These are phyloP conservation scores for Themeda triandra DNA, from an alignment of 176 grass and related monocot species.

Conservation along the genomic window DNA sequence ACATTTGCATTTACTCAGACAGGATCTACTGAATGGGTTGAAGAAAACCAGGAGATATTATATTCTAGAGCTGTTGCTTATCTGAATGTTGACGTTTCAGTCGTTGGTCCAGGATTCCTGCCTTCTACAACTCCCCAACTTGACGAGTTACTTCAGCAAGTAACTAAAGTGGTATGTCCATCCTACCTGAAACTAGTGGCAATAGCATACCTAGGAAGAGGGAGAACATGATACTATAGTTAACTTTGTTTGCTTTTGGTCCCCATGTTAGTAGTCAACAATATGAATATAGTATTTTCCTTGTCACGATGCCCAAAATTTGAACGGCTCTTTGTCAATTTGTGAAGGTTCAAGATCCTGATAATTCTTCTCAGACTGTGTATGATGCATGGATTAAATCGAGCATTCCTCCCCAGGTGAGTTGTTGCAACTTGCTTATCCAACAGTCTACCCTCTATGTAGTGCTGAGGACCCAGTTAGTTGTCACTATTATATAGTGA, in stretches of 20 bases:
- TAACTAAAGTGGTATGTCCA: slow-evolving; percentile 56
- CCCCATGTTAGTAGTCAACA: neutral
- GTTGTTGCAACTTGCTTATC: slow-evolving; percentile 26
- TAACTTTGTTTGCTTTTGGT: neutral
- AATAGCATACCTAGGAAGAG: neutral
- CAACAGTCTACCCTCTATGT: neutral
- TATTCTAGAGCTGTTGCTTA: slow-evolving; percentile 71
- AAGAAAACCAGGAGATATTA: slow-evolving; percentile 81
- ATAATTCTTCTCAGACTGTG: slow-evolving; percentile 75
- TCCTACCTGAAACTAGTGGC: neutral
- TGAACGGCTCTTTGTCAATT: neutral
- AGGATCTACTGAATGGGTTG: slow-evolving; percentile 97
- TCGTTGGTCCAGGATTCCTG: slow-evolving; percentile 46
- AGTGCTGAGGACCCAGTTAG: neutral
- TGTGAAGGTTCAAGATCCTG: slow-evolving; percentile 88
- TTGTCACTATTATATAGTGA: neutral
- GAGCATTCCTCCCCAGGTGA: slow-evolving; percentile 40
- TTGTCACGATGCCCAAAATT: neutral
- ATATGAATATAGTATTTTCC: neutral
- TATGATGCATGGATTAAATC: slow-evolving; percentile 66
- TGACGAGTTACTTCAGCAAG: slow-evolving; percentile 66
- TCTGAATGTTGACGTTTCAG: slow-evolving; percentile 70
- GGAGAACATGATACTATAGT: neutral
- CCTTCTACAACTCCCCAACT: slow-evolving; percentile 75
- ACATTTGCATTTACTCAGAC: slow-evolving; percentile 48